These are phyloP conservation scores for Eudorina sp. DNA, from an alignment of 139 green algal species.

Conservation along the genomic window DNA sequence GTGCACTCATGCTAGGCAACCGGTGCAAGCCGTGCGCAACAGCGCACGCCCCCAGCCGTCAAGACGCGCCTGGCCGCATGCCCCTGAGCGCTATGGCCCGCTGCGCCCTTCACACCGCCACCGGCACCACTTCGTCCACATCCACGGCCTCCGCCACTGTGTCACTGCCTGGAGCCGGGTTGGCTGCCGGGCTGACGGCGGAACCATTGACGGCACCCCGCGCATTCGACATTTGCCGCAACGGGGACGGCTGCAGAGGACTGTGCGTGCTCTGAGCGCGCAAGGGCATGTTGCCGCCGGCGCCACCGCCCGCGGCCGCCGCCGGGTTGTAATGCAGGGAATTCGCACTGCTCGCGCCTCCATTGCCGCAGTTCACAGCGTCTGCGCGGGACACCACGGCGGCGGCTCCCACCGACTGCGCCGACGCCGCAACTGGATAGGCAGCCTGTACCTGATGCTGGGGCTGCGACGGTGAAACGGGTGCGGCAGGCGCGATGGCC, in stretches of 20 bases:
- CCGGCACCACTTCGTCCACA: background rate
- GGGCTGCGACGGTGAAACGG: background rate
- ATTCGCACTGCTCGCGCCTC: background rate
- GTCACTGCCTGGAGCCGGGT: background rate
- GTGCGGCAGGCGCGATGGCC: background rate
- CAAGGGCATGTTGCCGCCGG: background rate
- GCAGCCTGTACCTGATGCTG: background rate
- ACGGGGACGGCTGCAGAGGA: slow-evolving; percentile 27
- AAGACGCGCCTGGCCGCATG: no score
- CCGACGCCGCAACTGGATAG: background rate
- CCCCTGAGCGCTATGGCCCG: no score
- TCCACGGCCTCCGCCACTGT: background rate
- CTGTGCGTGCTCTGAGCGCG: slow-evolving; percentile 14
- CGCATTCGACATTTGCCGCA: slow-evolving; percentile 35
- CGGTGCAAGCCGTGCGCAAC: no score
- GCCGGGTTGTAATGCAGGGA: background rate
- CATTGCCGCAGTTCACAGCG: background rate
- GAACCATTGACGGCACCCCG: background rate
- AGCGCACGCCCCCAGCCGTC: no score
- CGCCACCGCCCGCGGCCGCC: background rate
- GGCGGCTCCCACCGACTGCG: background rate
- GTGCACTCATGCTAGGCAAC: no score
- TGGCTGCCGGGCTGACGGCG: background rate
- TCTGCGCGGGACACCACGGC: background rate
- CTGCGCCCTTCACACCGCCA: background rate